A percentile compares a stretch with the other conserved stretches of the same genome.
These are phyloP conservation scores for Papiliotrema terrestris DNA, from an alignment of 1,284 basidiomycete genomes.

Conservation along the genomic window DNA sequence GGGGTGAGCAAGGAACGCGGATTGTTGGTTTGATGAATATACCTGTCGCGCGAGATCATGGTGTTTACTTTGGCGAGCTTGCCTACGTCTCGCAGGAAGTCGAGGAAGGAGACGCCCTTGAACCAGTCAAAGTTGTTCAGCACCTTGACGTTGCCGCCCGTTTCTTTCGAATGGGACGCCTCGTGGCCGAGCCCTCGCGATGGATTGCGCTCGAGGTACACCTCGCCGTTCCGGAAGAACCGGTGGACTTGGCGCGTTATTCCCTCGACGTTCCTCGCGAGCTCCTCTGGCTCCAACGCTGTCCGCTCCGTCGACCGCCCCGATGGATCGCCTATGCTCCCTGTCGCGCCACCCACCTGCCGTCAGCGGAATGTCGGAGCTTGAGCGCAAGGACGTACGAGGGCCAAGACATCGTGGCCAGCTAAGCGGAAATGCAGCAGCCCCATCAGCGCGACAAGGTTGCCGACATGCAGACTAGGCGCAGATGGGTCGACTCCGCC, in stretches of 20 bases:
- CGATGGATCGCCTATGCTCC: conserved; percentile 93
- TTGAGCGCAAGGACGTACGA: conserved; percentile 56
- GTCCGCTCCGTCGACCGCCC: conserved; percentile 81
- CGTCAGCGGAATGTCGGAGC: neutral
- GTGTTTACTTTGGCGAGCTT: conserved; percentile 76
- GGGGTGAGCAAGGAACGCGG: conserved; percentile 6
- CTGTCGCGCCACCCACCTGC: conserved; percentile 94
- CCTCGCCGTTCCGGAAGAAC: conserved; percentile 68
- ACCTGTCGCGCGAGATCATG: conserved; percentile 92
- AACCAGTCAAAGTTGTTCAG: conserved; percentile 88
- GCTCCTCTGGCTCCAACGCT: conserved; percentile 59
- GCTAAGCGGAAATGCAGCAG: conserved; percentile 80
- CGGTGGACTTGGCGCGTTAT: conserved; percentile 64
- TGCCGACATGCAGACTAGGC: conserved; percentile 83
- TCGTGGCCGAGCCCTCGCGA: too few relatives aligned
- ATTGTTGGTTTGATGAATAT: conserved; percentile 21
- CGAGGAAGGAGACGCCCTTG: conserved; percentile 65
- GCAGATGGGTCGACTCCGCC: conserved; percentile 92
- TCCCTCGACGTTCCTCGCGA: conserved; percentile 64
- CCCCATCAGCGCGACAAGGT: conserved; percentile 82
- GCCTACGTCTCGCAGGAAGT: conserved; percentile 81
- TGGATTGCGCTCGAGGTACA: conserved; percentile 58
- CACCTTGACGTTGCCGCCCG: conserved; percentile 48
- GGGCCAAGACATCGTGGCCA: conserved; percentile 75
- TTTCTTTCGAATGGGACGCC: neutral